A percentile compares a stretch with the other conserved stretches of the same genome.
These are phyloP conservation scores for Aureobasidium namibiae DNA, from an alignment of 2,329 filamentous ascomycete species.

Conservation along the genomic window DNA sequence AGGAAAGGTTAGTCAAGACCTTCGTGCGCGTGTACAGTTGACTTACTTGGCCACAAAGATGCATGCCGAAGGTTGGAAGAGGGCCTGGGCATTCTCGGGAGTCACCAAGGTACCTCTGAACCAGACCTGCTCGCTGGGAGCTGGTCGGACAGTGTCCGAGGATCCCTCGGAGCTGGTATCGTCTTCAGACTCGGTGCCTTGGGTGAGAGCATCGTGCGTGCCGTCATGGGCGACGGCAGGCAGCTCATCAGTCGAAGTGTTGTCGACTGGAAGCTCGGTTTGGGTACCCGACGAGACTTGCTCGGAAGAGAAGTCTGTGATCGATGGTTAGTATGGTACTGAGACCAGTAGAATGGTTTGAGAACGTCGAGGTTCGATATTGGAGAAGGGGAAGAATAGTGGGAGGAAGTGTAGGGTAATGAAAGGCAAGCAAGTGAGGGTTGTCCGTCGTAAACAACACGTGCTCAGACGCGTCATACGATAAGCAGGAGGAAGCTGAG, in stretches of 20 bases:
- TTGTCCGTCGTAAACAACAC: not conserved
- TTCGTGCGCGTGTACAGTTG: not conserved
- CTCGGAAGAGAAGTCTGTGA: not conserved
- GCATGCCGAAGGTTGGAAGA: conserved; percentile 49
- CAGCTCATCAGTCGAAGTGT: not conserved
- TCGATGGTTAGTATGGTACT: not conserved
- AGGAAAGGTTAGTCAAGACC: not conserved
- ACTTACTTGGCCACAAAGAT: conserved; percentile 61
- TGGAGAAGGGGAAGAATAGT: not conserved
- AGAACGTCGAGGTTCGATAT: not conserved
- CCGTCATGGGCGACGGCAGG: not conserved
- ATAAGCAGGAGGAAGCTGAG: not conserved
- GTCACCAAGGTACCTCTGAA: not conserved
- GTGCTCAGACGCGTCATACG: not conserved
- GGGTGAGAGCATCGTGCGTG: not conserved
- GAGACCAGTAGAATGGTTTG: not conserved
- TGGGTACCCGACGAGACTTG: not conserved
- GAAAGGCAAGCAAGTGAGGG: not conserved
- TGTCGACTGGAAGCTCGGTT: not conserved
- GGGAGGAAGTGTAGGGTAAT: not conserved
- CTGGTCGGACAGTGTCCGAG: not conserved
- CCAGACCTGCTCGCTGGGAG: not conserved
- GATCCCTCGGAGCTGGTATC: not conserved
- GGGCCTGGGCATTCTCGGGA: conserved; percentile 38
- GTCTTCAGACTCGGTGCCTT: not conserved